Evolutionary conservation across 495 filamentous ascomycete genomes (phyloP).

Genomic region (Daldinia childiae): DNA sequence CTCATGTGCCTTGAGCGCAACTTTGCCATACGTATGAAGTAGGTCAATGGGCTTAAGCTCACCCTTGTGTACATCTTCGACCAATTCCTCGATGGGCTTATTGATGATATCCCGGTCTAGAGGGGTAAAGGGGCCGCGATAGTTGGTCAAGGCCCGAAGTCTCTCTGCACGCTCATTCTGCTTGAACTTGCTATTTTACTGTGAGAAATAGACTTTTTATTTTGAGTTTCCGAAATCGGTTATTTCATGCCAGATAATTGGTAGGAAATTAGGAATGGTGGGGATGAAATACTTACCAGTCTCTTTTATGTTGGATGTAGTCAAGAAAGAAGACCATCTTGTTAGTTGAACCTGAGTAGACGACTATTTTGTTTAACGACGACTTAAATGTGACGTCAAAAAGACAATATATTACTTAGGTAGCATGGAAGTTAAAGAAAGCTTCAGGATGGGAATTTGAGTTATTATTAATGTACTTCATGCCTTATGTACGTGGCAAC

Average conservation of each 20-base stretch:
- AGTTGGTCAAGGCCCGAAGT: slow-evolving; percentile 71
- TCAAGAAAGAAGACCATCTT: slow-evolving; percentile 64
- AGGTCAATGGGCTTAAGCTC: slow-evolving; percentile 74
- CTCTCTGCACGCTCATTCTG: slow-evolving; percentile 74
- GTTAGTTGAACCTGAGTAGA: background rate
- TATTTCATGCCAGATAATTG: background rate
- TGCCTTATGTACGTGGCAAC: background rate
- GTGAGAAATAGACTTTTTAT: slow-evolving; percentile 18
- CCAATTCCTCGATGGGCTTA: slow-evolving; percentile 79
- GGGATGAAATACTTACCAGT: slow-evolving; percentile 58
- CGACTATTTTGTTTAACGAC: background rate
- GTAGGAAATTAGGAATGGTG: background rate
- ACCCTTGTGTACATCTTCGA: slow-evolving; percentile 77
- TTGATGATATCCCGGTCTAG: slow-evolving; percentile 72
- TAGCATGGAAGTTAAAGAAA: slow-evolving; percentile 7
- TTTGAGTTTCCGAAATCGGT: slow-evolving; percentile 11
- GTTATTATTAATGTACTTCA: slow-evolving; percentile 9
- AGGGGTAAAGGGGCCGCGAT: slow-evolving; percentile 69
- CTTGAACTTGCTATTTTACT: slow-evolving; percentile 73
- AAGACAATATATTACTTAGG: background rate
- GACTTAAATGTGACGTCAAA: slow-evolving; percentile 12
- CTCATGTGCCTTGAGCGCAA: slow-evolving; percentile 82
- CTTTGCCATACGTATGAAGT: slow-evolving; percentile 88
- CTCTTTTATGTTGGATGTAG: slow-evolving; percentile 67
- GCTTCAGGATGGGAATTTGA: slow-evolving; percentile 4